Evolutionary conservation across 2,329 filamentous ascomycete genomes (phyloP).

Genomic region (Lasiodiplodia citricola): DNA sequence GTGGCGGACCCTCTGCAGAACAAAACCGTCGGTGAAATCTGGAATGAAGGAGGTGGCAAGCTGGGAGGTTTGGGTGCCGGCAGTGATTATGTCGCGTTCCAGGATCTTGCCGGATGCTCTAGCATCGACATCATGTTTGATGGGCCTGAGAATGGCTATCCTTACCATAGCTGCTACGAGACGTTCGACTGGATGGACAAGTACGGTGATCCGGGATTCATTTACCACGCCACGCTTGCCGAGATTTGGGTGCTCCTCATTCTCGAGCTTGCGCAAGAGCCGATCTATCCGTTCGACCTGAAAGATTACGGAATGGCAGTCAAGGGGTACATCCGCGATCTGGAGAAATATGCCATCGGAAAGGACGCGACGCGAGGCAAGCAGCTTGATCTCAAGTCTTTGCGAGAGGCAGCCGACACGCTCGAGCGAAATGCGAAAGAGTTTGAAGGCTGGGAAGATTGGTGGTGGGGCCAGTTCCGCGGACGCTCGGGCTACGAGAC

Average conservation of each 20-base stretch:
- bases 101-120: conserved; percentile 86
- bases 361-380: conserved; percentile 40
- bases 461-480: conserved; percentile 66
- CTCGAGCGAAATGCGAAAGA: conserved; percentile 65
- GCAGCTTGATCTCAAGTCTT: conserved; percentile 60
- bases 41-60: conserved; percentile 66
- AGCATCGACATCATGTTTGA: conserved; percentile 84
- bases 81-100: conserved; percentile 88
- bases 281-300: conserved; percentile 83
- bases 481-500: conserved; percentile 69
- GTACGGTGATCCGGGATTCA: conserved; percentile 80
- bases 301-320: conserved; percentile 72
- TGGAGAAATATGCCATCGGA: conserved; percentile 69
- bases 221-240: conserved; percentile 78
- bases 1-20: conserved; percentile 75
- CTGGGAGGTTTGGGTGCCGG: conserved; percentile 74
- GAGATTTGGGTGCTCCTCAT: conserved; percentile 83
- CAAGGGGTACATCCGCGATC: conserved; percentile 66
- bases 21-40: conserved; percentile 73
- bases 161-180: conserved; percentile 86
- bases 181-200: conserved; percentile 84
- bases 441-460: conserved; percentile 77
- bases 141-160: conserved; percentile 63
- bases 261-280: conserved; percentile 81
- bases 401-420: conserved; percentile 67